Base-by-base conservation (phyloP, 441 rosid genomes). In the Omphalea diandra region DNA sequence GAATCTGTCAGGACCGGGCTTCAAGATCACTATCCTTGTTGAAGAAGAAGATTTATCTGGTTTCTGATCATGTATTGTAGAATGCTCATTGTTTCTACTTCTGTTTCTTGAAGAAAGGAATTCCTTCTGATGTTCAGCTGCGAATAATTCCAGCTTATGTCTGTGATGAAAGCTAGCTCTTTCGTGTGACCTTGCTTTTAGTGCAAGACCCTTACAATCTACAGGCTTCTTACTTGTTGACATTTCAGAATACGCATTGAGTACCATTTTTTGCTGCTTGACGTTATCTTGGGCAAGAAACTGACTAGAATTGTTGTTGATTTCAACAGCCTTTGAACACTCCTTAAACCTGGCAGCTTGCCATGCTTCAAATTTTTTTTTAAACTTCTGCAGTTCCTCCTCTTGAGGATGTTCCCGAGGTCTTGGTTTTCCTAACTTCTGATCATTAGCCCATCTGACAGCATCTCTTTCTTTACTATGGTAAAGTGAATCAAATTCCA, bases 401-500 rank as follows among this genome's bases (percentile, higher is more conserved):
- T 95, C 96, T 68, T 90, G 99, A 61, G 99, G 99, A 82, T 95
- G 99, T 80, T 90, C 95, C 36, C 94, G 66, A 70, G 82, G 90
- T 77, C 80, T 81, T 7, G 85, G 87, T 77, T 68, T 82, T 70
- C 78, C 83, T 17, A 63, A 58, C 56, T 73, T 73, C 44, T 79
- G 76, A 29, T 43, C 63, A 9, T 72, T 73, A 63, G 53, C 77
- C 86, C 81, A 79, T 77, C 73, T 75, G 65, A 72, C 81, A 67
- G 20, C 73, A 63, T 79, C 76, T 62, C 67, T 73, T 36, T 69
- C 76, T 64, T 63, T 55, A 61, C 36, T 55, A 64, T 64, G 35
- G 73, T 74, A 75, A 67, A 61, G 36, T 12, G 82, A 71, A 43
- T 82, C 81, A 62, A 70, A 69, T 26, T 73, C 84, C 68, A 55